phyloP scores from a whole-genome alignment of 2,329 filamentous ascomycete species.

The Pseudogymnoascus sp. region DNA sequence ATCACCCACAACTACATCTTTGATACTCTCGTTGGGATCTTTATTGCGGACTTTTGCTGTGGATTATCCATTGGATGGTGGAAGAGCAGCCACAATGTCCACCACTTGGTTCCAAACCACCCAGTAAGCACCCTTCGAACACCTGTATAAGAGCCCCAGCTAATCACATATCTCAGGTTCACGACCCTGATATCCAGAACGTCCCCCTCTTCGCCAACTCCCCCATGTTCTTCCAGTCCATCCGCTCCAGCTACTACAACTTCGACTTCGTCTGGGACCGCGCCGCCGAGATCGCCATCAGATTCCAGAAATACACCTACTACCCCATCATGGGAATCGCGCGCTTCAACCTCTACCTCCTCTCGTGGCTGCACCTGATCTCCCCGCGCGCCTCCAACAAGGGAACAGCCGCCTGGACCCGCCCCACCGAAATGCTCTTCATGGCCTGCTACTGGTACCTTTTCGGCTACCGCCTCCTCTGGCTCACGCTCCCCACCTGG shows the following conservation, averaged over 20 bases:
- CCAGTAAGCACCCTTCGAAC: constrained; percentile 38
- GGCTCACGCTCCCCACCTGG: constrained; percentile 51
- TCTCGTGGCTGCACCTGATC: constrained; percentile 60
- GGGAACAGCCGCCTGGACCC: constrained; percentile 58
- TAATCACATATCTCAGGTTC: background rate
- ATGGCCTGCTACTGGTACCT: constrained; percentile 61
- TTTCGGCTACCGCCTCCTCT: constrained; percentile 60
- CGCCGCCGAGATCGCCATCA: constrained; percentile 51
- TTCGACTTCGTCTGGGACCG: constrained; percentile 54
- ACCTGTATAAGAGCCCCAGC: background rate
- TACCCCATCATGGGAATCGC: constrained; percentile 61
- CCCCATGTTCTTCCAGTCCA: constrained; percentile 55
- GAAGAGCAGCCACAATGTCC: constrained; percentile 63
- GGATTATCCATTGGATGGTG: constrained; percentile 62
- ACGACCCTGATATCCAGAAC: constrained; percentile 56
- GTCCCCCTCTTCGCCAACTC: constrained; percentile 63
- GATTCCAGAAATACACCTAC: constrained; percentile 59
- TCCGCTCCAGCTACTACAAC: constrained; percentile 61
- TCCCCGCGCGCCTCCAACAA: constrained; percentile 46
- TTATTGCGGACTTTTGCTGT: constrained; percentile 59
- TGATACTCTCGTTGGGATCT: constrained; percentile 55
- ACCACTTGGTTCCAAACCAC: constrained; percentile 60
- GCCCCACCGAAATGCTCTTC: constrained; percentile 56
- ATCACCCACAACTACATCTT: constrained; percentile 53
- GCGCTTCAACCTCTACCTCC: constrained; percentile 65